Percentiles rank a stretch among this genome's conserved stretches.
Evolutionary conservation across 2,329 filamentous ascomycete species (phyloP).

Genomic region (Cordyceps cicadae): DNA sequence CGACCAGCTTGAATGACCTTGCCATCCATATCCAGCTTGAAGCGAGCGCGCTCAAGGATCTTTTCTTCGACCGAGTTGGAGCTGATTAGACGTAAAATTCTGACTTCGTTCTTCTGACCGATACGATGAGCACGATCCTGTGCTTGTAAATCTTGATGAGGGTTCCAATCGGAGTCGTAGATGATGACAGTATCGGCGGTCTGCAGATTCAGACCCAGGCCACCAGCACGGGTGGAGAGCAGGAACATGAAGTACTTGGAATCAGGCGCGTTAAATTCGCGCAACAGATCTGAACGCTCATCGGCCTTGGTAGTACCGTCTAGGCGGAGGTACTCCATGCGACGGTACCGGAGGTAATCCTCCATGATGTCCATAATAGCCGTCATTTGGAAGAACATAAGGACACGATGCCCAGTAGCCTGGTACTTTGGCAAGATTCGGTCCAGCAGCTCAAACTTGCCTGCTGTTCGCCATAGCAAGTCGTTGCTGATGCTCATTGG

Average conservation of each 20-base stretch:
- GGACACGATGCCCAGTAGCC: constrained; percentile 80
- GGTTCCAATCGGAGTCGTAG: constrained; percentile 99
- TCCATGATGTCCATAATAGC: constrained; percentile 99
- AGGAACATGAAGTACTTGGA: constrained; percentile 97
- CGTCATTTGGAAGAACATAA: constrained; percentile 99
- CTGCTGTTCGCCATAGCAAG: constrained; percentile 85
- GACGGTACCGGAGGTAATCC: constrained; percentile 81
- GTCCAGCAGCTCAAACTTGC: constrained; percentile 95
- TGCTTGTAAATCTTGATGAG: constrained; percentile 96
- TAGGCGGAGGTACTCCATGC: constrained; percentile 78
- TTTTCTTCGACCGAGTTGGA: constrained; percentile 98
- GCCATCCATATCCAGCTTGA: constrained; percentile 98
- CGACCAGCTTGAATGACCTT: constrained; percentile 99
- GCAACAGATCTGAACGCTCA: constrained; percentile 85
- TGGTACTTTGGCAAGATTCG: constrained; percentile 89
- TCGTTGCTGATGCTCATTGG: constrained; percentile 83
- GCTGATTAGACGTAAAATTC: constrained; percentile 89
- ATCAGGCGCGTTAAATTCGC: constrained; percentile 77
- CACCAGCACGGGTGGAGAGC: constrained; percentile 96
- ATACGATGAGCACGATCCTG: constrained; percentile 99
- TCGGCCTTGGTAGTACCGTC: constrained; percentile 97
- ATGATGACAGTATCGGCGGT: constrained; percentile 99
- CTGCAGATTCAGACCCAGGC: constrained; percentile 92
- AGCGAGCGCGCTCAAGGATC: constrained; percentile 92
- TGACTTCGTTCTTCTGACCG: constrained; percentile 98